Conservation (phyloP, 169 alveolate genomes). For the Plasmodium yoelii region DNA sequence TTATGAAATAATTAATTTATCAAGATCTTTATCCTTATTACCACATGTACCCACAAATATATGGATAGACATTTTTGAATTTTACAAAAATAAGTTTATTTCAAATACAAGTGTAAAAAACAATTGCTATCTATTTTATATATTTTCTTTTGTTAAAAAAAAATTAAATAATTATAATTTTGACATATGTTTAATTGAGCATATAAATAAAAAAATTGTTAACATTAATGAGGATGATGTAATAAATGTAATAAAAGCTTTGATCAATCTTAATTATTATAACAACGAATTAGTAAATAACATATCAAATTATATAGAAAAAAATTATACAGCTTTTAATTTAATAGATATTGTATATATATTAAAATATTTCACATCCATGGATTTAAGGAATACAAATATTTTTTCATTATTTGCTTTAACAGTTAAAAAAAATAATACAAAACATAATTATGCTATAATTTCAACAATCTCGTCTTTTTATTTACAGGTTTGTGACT, state of each 20-base stretch:
- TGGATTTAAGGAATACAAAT: constrained; percentile 28
- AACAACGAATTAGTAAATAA: constrained; percentile 55
- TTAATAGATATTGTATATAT: constrained; percentile 67
- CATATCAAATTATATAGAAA: constrained; percentile 36
- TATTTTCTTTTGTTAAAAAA: constrained; percentile 47
- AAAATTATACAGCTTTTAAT: constrained; percentile 36
- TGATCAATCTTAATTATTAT: constrained; percentile 55
- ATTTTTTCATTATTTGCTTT: constrained; percentile 37
- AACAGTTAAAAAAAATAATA: constrained; percentile 52
- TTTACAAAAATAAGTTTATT: constrained; percentile 41
- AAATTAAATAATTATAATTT: constrained; percentile 13
- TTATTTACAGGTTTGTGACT: constrained; percentile 48
- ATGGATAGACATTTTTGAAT: constrained; percentile 36
- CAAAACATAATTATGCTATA: constrained; percentile 9
- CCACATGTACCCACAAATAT: constrained; percentile 44
- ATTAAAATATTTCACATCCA: constrained; percentile 55
- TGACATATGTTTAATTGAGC: constrained; percentile 21
- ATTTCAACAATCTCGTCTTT: constrained; percentile 58
- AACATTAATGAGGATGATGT: constrained; percentile 29
- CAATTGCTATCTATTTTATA: constrained; percentile 58
- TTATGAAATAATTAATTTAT: constrained; percentile 69
- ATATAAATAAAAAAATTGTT: constrained; percentile 38
- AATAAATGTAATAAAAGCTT: constrained; percentile 43
- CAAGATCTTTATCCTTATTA: constrained; percentile 50
- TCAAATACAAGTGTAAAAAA: constrained; percentile 49